Percentiles rank a stretch among this genome's conserved stretches.
phyloP scores from a whole-genome alignment of 768 basidiomycete genomes.

The Phylloporus rhodoxanthus region DNA sequence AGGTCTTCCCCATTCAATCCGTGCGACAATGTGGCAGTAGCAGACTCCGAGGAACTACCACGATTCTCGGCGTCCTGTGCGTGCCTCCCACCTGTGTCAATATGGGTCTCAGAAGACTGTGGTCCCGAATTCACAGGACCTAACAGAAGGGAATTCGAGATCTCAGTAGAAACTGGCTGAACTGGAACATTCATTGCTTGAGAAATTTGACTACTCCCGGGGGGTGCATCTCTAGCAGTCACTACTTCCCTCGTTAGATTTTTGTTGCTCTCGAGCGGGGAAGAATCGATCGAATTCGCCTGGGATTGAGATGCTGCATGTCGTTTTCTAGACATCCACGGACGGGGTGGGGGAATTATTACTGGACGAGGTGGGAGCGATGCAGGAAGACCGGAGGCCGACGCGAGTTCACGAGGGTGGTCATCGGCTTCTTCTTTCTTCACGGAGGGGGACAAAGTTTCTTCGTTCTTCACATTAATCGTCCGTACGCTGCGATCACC shows the following conservation, averaged over 20 bases:
- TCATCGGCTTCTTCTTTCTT: conserved; percentile 19
- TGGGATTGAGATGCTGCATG: not conserved
- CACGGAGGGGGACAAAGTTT: not conserved
- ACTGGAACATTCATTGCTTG: conserved; percentile 9
- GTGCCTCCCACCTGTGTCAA: not conserved
- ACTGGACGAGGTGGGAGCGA: conserved; percentile 15
- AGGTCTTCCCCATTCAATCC: conserved; percentile 8
- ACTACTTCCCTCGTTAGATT: not conserved
- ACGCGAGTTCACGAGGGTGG: not conserved
- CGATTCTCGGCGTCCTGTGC: not conserved
- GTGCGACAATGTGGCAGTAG: conserved; percentile 1
- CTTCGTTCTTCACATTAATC: conserved; percentile 21
- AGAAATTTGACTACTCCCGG: not conserved
- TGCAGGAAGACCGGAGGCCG: not conserved
- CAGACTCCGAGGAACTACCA: conserved; percentile 8
- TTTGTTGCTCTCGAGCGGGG: not conserved
- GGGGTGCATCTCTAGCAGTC: not conserved
- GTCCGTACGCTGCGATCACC: conserved; percentile 27
- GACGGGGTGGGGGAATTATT: conserved; percentile 25
- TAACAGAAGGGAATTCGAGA: conserved; percentile 7
- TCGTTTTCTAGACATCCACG: conserved; percentile 10
- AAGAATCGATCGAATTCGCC: not conserved
- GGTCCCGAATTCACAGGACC: conserved; percentile 7
- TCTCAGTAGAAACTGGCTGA: conserved; percentile 4
- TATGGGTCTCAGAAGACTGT: not conserved